Conservation (phyloP, 2,329 filamentous ascomycete species). For the Apiospora hydei region DNA sequence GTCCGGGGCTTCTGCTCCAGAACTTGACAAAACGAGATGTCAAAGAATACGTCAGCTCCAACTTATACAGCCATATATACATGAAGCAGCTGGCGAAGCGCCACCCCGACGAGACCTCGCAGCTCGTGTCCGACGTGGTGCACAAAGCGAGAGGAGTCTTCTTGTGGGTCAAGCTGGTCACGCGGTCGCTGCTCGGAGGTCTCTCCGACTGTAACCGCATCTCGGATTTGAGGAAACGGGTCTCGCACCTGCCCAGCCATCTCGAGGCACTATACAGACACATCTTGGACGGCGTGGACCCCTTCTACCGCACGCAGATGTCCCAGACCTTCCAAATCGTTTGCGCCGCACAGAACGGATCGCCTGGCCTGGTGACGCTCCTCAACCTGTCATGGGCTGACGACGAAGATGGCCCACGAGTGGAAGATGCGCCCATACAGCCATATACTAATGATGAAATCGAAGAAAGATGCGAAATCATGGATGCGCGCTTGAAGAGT, state of each 20-base stretch:
- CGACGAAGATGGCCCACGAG: neutral
- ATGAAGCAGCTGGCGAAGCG: neutral
- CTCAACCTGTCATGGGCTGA: neutral
- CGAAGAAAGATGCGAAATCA: neutral
- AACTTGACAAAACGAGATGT: neutral
- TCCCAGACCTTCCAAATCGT: neutral
- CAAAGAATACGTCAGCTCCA: neutral
- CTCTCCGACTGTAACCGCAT: slow-evolving; percentile 19
- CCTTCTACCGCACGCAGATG: neutral
- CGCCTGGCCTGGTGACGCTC: neutral
- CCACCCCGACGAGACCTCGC: neutral
- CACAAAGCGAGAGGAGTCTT: slow-evolving; percentile 21
- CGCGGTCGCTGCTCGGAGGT: slow-evolving; percentile 13
- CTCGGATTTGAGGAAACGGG: slow-evolving; percentile 14
- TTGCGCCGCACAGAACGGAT: neutral
- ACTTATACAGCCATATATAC: neutral
- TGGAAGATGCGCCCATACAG: neutral
- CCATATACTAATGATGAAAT: neutral
- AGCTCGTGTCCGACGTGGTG: neutral
- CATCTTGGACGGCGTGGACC: neutral
- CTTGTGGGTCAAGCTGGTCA: slow-evolving; percentile 24
- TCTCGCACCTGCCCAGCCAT: neutral
- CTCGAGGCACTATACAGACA: neutral
- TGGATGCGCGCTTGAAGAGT: neutral
- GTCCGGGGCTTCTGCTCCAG: neutral